phyloP scores from a whole-genome alignment of 805 yeast species.

The Suhomyces pyralidae region DNA sequence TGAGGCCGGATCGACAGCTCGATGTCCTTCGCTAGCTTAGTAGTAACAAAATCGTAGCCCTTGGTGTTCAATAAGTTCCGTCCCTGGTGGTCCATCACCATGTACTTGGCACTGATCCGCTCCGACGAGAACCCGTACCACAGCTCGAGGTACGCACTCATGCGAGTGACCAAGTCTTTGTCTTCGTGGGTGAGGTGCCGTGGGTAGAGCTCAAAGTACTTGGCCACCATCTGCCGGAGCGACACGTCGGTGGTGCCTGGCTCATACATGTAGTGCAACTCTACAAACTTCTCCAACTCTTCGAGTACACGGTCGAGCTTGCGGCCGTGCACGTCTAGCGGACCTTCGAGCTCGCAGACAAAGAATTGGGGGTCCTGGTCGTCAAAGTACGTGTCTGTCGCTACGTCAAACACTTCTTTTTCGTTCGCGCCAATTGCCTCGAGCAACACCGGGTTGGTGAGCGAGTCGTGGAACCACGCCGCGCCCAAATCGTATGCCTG shows the following conservation, averaged over 20 bases:
- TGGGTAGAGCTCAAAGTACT: slow-evolving; percentile 46
- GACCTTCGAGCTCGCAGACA: slow-evolving; percentile 27
- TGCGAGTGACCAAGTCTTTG: slow-evolving; percentile 47
- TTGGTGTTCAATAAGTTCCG: slow-evolving; percentile 67
- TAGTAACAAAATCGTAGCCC: slow-evolving; percentile 55
- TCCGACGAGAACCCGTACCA: slow-evolving; percentile 81
- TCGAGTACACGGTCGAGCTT: slow-evolving; percentile 37
- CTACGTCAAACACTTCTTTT: slow-evolving; percentile 14
- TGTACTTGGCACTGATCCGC: slow-evolving; percentile 62
- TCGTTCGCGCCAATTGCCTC: slow-evolving; percentile 16
- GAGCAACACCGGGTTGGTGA: slow-evolving; percentile 49
- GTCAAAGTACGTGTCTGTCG: slow-evolving; percentile 43
- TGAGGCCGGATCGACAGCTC: slow-evolving; percentile 31
- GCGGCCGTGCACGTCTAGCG: slow-evolving; percentile 24
- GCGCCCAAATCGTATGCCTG: slow-evolving; percentile 75
- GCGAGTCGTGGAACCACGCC: slow-evolving; percentile 85
- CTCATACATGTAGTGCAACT: slow-evolving; percentile 51
- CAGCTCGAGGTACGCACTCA: slow-evolving; percentile 59
- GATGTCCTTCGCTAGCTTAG: slow-evolving; percentile 36
- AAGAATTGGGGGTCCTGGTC: slow-evolving; percentile 38
- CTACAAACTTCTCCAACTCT: slow-evolving; percentile 61
- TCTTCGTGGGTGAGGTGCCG: slow-evolving; percentile 51
- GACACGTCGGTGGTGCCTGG: slow-evolving; percentile 51
- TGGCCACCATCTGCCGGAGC: slow-evolving; percentile 45
- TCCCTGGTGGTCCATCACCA: slow-evolving; percentile 71